Conservation (phyloP, 2,329 filamentous ascomycete species). For the Cercospora canescens region DNA sequence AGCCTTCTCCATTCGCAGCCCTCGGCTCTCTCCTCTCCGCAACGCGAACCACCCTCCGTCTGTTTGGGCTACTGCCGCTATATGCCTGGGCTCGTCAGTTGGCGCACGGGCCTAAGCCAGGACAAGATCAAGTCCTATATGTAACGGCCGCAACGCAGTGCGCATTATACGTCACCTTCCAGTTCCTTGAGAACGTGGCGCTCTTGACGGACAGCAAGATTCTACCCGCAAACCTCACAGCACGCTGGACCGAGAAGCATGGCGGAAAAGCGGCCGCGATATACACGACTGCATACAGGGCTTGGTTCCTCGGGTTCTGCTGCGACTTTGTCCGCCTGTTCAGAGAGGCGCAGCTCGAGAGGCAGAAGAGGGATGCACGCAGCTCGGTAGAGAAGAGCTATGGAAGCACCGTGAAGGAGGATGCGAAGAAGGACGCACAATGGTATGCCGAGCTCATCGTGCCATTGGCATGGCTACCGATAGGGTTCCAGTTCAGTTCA, state of each 20-base stretch:
- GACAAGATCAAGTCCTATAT: slow-evolving; percentile 44
- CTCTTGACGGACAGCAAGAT: slow-evolving; percentile 45
- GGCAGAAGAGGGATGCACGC: slow-evolving; percentile 33
- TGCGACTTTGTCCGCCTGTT: slow-evolving; percentile 46
- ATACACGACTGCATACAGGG: slow-evolving; percentile 44
- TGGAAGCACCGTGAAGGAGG: slow-evolving; percentile 34
- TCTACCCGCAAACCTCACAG: slow-evolving; percentile 38
- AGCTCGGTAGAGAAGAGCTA: slow-evolving; percentile 27
- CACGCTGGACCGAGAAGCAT: slow-evolving; percentile 35
- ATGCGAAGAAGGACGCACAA: slow-evolving; percentile 41
- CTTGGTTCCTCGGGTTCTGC: slow-evolving; percentile 45
- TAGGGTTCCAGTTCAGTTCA: slow-evolving; percentile 43
- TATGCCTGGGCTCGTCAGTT: slow-evolving; percentile 48
- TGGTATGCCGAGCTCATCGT: slow-evolving; percentile 48
- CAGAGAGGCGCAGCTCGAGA: slow-evolving; percentile 45
- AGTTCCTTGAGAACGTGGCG: slow-evolving; percentile 46
- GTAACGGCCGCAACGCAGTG: slow-evolving; percentile 44
- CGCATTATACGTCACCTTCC: slow-evolving; percentile 45
- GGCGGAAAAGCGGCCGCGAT: slow-evolving; percentile 39
- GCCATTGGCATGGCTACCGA: slow-evolving; percentile 45
- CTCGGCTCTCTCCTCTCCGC: slow-evolving; percentile 43
- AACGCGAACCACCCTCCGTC: slow-evolving; percentile 45
- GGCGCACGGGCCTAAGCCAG: slow-evolving; percentile 42
- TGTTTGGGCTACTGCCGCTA: slow-evolving; percentile 45
- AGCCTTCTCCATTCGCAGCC: slow-evolving; percentile 35